Base-by-base conservation (phyloP, 768 basidiomycete genomes). In the Lactarius deliciosus region DNA sequence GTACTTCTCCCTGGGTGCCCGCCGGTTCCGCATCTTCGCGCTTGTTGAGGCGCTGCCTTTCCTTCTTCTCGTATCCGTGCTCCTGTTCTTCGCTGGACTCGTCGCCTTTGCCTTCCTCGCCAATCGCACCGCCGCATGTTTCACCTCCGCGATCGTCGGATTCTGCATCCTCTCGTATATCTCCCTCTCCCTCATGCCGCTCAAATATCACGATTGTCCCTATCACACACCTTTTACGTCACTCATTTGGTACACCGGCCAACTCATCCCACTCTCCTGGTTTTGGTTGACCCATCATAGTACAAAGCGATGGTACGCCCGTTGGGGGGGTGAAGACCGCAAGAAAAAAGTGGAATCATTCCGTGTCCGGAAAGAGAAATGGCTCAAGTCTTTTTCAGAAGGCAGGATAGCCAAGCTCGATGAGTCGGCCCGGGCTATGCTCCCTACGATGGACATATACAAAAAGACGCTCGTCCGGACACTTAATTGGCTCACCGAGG, bases 31-130 rank as follows among this genome's bases (percentile, higher is more conserved):
- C 9, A 76, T 83, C 73, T 70, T 75, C 9, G 71, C 75, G 2
- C 70, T 83, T 10, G 78, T 82, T 6, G 77, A 79, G 40, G 66
- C 74, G 18, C 79, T 84, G 34, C 54, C 54, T 8, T 30, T 11
- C 18, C 25, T 63, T n/a, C 55, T 63, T 13, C 62, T 41, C 30
- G 6, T 10, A 11, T 55, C 54, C 1, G 20, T 57, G 15, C 1
- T 55, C 5, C 34, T 63, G 5, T 63, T 63, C 25, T 63, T 54
- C 15, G 18, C 34, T 1, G 62, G 55, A 5, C 62, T 63, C 8
- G 6, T 63, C 55, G 53, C 28, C 62, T 63, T 63, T 11, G 30
- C 56, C 34, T 57, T 43, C 50, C 18, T 28, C 40, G 56, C 56
- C 43, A 55, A 63, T 22, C 32, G 41, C 28, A n/a, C 8, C 7